Percentiles rank a stretch among this genome's conserved stretches.
Conservation (phyloP, 1,284 basidiomycete genomes). For the Cryptococcus sp. region DNA sequence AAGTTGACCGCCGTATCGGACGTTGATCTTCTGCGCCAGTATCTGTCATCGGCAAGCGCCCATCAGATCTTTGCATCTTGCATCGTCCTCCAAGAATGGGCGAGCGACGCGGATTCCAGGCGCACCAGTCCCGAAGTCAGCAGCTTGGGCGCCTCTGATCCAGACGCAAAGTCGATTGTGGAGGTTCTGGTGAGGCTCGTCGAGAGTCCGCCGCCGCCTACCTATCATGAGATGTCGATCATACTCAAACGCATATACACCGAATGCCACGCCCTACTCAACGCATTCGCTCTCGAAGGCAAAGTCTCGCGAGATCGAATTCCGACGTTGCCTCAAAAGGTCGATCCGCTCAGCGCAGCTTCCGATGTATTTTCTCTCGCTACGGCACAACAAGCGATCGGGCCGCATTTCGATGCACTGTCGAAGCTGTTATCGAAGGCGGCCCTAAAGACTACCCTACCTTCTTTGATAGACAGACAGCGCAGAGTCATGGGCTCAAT, state of each 20-base stretch:
- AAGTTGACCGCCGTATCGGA: slow-evolving; percentile 23
- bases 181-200: slow-evolving; percentile 69
- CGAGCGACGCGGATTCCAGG: slow-evolving; percentile 45
- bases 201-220: slow-evolving; percentile 70
- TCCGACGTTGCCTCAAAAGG: slow-evolving; percentile 73
- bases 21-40: slow-evolving; percentile 70
- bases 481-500: slow-evolving; percentile 72
- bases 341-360: slow-evolving; percentile 69
- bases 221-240: slow-evolving; percentile 90
- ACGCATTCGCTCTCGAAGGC: slow-evolving; percentile 79
- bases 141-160: slow-evolving; percentile 51
- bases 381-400: slow-evolving; percentile 73
- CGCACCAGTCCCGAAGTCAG: slow-evolving; percentile 5
- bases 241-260: slow-evolving; percentile 75
- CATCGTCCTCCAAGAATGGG: slow-evolving; percentile 92
- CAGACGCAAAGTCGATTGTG: slow-evolving; percentile 68
- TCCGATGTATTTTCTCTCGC: slow-evolving; percentile 75
- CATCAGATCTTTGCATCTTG: slow-evolving; percentile 85
- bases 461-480: slow-evolving; percentile 75
- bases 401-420: slow-evolving; percentile 70
- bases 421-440: slow-evolving; percentile 59
- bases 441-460: slow-evolving; percentile 75
- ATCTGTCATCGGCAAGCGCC: slow-evolving; percentile 84
- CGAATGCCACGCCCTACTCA: slow-evolving; percentile 78
- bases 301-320: slow-evolving; percentile 79